Base-by-base conservation (phyloP, 2,329 filamentous ascomycete species). In the Elsinoe fawcettii region DNA sequence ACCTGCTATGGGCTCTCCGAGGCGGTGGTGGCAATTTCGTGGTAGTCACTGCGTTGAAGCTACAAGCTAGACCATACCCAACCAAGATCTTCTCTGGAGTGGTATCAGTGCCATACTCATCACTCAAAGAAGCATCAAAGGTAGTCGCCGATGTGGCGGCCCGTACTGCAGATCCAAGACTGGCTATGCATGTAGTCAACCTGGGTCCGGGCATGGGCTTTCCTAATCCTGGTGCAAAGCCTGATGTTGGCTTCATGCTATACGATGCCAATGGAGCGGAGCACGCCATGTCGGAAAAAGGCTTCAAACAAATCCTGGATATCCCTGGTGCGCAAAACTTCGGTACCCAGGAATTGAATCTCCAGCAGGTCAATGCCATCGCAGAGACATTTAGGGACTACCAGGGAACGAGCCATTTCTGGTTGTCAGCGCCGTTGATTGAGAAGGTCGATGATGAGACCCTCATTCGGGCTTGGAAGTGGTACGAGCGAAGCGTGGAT, bases 1-100 rank as follows among this genome's bases (percentile, higher is more conserved):
- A 75, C 16, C 64, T 75, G 1, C 63, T 74, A 12, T 75, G 71
- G 71, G 71, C 70, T 4, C 61, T 74, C 8, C 65, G 73, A n/a
- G 73, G 71, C 1, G 71, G 70, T 12, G 72, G 71, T 8, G 70
- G 70, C 1, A 65, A 66, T 44, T 71, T 71, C 57, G 69, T 66
- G 11, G 64, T 46, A 2, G 43, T 66, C 2, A 65, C 63, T 11
- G 63, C 63, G 12, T 60, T 70, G 44, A 68, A 66, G 44, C 46
- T 70, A 12, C 61, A 61, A 18, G 66, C 63, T 18, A 61, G 65
- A 22, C 60, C 61, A 18, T 69, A 70, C 49, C 60, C 65, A 1
- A 41, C 60, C n/a, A 62, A 61, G 18, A 59, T 70, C 37, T 67
- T 64, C 30, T 55, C 55, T 16, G 64, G 63, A 2, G n/a, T 66